A percentile compares a stretch with the other conserved stretches of the same genome.
Evolutionary conservation across 345 rosid species (phyloP).

Genomic region (Anacardium occidentale): DNA sequence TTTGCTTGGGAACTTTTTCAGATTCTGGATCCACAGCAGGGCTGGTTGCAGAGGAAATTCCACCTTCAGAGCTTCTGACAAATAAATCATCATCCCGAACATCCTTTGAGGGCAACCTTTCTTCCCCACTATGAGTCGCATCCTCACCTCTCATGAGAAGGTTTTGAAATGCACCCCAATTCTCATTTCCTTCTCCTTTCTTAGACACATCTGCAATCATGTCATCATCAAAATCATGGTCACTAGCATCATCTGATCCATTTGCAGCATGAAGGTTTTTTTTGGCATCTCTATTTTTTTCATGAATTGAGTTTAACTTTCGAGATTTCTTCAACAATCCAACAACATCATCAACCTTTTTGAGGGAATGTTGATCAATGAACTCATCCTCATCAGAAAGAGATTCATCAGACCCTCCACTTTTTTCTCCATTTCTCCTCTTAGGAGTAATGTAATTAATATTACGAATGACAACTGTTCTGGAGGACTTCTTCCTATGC

Average conservation of each 20-base stretch:
- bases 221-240: slow-evolving; percentile 22
- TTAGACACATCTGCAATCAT: slow-evolving; percentile 16
- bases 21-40: slow-evolving; percentile 32
- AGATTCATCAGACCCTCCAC: slow-evolving; percentile 35
- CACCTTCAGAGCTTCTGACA: slow-evolving; percentile 29
- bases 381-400: slow-evolving; percentile 49
- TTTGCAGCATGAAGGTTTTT: slow-evolving; percentile 23
- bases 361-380: slow-evolving; percentile 48
- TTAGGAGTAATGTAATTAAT: slow-evolving; percentile 85
- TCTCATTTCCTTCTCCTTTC: slow-evolving; percentile 45
- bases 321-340: slow-evolving; percentile 41
- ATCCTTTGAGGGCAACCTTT: slow-evolving; percentile 29
- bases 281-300: slow-evolving; percentile 33
- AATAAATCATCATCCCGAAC: slow-evolving; percentile 30
- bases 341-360: slow-evolving; percentile 56
- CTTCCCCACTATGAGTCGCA: slow-evolving; percentile 17
- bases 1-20: slow-evolving; percentile 30
- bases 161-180: slow-evolving; percentile 74
- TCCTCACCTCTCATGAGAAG: slow-evolving; percentile 58
- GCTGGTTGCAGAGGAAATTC: slow-evolving; percentile 16
- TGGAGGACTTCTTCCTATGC: slow-evolving; percentile 57
- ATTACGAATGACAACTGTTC: slow-evolving; percentile 76
- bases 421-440: slow-evolving; percentile 54
- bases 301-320: slow-evolving; percentile 30
- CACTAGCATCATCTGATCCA: slow-evolving; percentile 25